These are phyloP conservation scores for Mycena filopes DNA, from an alignment of 768 basidiomycete species.

Conservation along the genomic window DNA sequence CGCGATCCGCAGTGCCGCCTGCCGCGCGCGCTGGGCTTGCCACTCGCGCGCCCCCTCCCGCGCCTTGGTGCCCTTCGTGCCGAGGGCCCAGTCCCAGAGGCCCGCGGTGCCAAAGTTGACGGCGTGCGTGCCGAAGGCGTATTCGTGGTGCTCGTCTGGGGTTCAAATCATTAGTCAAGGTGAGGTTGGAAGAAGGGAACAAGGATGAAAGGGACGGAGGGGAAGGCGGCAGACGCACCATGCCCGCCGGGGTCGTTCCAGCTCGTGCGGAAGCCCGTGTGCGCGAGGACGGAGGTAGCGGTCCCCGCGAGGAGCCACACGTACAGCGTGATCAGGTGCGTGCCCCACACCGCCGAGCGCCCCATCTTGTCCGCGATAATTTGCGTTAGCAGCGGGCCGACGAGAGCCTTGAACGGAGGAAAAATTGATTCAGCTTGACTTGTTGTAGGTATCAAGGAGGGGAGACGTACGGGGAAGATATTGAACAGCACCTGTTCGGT, in stretches of 20 bases:
- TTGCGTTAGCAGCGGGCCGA: conserved; percentile 18
- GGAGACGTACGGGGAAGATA: conserved; percentile 9
- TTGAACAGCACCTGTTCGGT: conserved; percentile 22
- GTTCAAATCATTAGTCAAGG: no score
- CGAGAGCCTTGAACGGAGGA: not conserved
- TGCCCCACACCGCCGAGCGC: conserved; percentile 4
- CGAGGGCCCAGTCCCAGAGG: conserved; percentile 19
- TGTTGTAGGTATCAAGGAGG: no score
- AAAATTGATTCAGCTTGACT: no score
- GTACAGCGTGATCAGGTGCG: conserved; percentile 21
- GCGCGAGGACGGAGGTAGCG: conserved; percentile 23
- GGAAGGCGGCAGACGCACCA: conserved; percentile 1
- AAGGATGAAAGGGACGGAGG: not conserved
- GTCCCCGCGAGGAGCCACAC: conserved; percentile 21
- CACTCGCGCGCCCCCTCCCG: conserved; percentile 8
- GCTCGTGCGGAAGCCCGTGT: conserved; percentile 23
- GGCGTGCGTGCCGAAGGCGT: conserved; percentile 10
- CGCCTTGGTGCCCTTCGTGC: conserved; percentile 13
- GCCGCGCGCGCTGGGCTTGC: conserved; percentile 1
- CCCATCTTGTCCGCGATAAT: conserved; percentile 21
- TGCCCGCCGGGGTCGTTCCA: conserved; percentile 26
- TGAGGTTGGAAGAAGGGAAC: not conserved
- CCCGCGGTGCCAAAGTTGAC: conserved; percentile 23
- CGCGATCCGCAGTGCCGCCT: conserved; percentile 8
- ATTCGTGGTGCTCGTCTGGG: conserved; percentile 28